These are phyloP conservation scores for Thielaviopsis ethacetica DNA, from an alignment of 2,329 filamentous ascomycete genomes.

Conservation along the genomic window DNA sequence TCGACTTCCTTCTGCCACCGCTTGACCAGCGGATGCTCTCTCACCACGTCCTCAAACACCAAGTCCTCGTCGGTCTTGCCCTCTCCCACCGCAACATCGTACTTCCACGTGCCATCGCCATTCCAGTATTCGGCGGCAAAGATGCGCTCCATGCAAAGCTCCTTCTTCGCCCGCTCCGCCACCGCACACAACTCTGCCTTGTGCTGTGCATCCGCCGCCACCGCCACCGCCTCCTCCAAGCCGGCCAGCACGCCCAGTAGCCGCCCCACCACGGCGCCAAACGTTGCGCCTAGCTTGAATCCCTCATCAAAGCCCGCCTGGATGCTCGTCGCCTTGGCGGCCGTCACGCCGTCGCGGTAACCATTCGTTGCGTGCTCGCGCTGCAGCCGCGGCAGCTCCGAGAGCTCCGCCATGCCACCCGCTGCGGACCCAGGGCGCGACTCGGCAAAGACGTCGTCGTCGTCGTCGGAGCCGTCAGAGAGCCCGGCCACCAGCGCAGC, in stretches of 20 bases:
- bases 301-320: constrained; percentile 88
- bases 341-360: constrained; percentile 74
- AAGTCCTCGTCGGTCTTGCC: constrained; percentile 21
- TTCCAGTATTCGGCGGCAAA: constrained; percentile 53
- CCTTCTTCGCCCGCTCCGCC: constrained; percentile 34
- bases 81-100: constrained; percentile 28
- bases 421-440: background rate
- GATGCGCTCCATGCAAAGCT: constrained; percentile 44
- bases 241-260: constrained; percentile 66
- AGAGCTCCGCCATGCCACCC: constrained; percentile 23
- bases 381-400: constrained; percentile 58
- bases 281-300: constrained; percentile 64
- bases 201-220: constrained; percentile 21
- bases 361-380: constrained; percentile 68
- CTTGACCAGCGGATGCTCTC: constrained; percentile 47
- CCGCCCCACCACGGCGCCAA: constrained; percentile 60
- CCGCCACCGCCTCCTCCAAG: constrained; percentile 33
- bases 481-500: too few relatives aligned
- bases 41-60: constrained; percentile 46
- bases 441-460: constrained; percentile 11
- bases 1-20: constrained; percentile 29
- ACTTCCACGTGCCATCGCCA: constrained; percentile 56
- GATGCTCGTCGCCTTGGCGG: constrained; percentile 58
- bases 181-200: constrained; percentile 18
- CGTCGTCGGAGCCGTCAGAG: background rate